Base-by-base conservation (phyloP, 1,284 basidiomycete genomes). In the Melampsora larici-populina region DNA sequence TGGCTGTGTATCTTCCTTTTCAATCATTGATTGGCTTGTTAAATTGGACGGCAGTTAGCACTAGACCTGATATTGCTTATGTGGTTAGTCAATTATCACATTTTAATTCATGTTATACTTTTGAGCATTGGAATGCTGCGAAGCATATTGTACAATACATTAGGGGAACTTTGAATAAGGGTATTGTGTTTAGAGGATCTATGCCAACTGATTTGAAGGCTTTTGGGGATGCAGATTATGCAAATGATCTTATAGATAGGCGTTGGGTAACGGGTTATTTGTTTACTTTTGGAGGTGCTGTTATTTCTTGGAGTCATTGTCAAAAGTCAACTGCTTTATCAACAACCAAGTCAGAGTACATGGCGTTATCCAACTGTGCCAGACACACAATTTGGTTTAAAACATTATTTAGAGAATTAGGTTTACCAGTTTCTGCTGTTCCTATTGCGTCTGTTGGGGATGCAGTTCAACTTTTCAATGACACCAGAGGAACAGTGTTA, bases 91-190 rank as follows among this genome's bases (percentile, higher is more conserved):
- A 18, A 29, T 24, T 66, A 8, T 66, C 33, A 40, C 7, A 66
- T 13, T 66, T 9, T 66, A 40, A 9, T 17, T 8, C 29, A 13
- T n/a, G 36, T 33, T 17, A 31, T 24, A 31, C 64, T 15, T 36
- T 36, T n/a, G n/a, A n/a, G n/a, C n/a, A n/a, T n/a, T n/a, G n/a
- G n/a, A n/a, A n/a, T n/a, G n/a, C n/a, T n/a, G 46, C 29, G 24
- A 51, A 69, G 29, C 33, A 43, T 21, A 18, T 49, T 49, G n/a
- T 69, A n/a, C n/a, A n/a, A n/a, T n/a, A n/a, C n/a, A n/a, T n/a
- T n/a, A n/a, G n/a, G n/a, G n/a, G n/a, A n/a, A n/a, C n/a, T n/a
- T n/a, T n/a, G n/a, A n/a, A n/a, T n/a, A n/a, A n/a, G n/a, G n/a
- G n/a, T n/a, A n/a, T 49, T 21, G 11, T 49, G 48, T 49, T 49